Percentiles rank a stretch among this genome's conserved stretches.
Conservation (phyloP, 2,329 filamentous ascomycete genomes). For the Pochonia chlamydosporia region DNA sequence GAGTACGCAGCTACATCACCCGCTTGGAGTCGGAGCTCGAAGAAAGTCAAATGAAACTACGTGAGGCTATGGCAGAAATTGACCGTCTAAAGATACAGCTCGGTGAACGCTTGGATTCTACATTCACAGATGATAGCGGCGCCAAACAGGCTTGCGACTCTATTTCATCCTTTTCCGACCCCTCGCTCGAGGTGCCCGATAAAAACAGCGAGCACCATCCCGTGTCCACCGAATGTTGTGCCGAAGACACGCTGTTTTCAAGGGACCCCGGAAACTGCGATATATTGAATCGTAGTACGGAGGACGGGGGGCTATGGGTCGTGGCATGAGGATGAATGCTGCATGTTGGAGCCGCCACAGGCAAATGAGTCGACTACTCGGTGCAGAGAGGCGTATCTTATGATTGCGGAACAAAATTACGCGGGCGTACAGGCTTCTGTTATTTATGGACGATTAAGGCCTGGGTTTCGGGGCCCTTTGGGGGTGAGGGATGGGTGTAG, state of each 20-base stretch:
- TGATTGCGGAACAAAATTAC: conserved; percentile 26
- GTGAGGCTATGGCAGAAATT: background rate
- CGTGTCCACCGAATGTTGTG: too few species aligned
- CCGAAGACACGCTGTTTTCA: too few species aligned
- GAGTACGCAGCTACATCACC: conserved; percentile 32
- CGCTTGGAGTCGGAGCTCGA: conserved; percentile 18
- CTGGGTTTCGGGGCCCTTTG: conserved; percentile 20
- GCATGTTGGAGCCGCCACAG: conserved; percentile 6
- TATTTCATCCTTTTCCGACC: too few species aligned
- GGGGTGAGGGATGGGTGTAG: conserved; percentile 20
- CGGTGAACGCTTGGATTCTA: too few species aligned
- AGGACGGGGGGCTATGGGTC: background rate
- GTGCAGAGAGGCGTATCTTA: conserved; percentile 24
- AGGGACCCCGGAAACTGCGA: too few species aligned
- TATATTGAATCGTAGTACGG: background rate
- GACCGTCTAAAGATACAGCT: background rate
- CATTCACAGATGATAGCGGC: too few species aligned
- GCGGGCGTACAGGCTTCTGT: conserved; percentile 14
- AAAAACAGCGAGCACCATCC: too few species aligned
- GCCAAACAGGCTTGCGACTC: too few species aligned
- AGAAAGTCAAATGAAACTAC: conserved; percentile 1
- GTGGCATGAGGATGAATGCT: background rate
- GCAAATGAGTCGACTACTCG: conserved; percentile 22
- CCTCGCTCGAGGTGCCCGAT: too few species aligned
- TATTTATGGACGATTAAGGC: conserved; percentile 19